These are phyloP conservation scores for Aspergillus sp. DNA, from an alignment of 2,329 filamentous ascomycete species.

Conservation along the genomic window DNA sequence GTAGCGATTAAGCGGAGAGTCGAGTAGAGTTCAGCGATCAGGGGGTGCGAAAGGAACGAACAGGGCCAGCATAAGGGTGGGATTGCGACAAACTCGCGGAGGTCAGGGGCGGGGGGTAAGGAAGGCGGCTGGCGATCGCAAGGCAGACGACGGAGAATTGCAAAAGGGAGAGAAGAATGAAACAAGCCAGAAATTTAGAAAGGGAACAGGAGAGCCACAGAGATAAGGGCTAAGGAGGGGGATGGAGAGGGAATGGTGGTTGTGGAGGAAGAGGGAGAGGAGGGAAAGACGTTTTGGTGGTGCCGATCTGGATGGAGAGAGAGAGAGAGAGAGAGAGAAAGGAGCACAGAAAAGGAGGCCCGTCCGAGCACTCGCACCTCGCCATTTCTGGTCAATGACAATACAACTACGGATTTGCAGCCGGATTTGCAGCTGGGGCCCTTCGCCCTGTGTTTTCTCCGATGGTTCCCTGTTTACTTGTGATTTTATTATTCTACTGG, in stretches of 20 bases:
- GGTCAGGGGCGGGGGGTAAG: slow-evolving; percentile 3
- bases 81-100: slow-evolving; percentile 23
- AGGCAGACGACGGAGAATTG: slow-evolving; percentile 11
- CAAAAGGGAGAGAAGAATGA: slow-evolving; percentile 8
- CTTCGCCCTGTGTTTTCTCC: neutral
- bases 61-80: slow-evolving; percentile 23
- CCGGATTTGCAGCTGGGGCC: neutral
- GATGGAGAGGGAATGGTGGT: slow-evolving; percentile 16
- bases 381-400: neutral
- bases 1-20: slow-evolving; percentile 1
- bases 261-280: slow-evolving; percentile 20
- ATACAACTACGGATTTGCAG: neutral
- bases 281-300: slow-evolving; percentile 14
- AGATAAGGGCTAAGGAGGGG: slow-evolving; percentile 19
- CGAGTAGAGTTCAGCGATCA: slow-evolving; percentile 8
- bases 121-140: slow-evolving; percentile 1
- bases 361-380: neutral
- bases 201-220: neutral
- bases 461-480: neutral
- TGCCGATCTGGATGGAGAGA: slow-evolving; percentile 7
- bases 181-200: neutral
- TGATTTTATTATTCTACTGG: slow-evolving; percentile 8
- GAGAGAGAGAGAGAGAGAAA: slow-evolving; percentile 6
- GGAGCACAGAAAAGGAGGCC: neutral
- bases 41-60: slow-evolving; percentile 7